A percentile compares a stretch with the other conserved stretches of the same genome.
Conservation (phyloP, 352 stramenopile species). For the Pythium rishiriense region DNA sequence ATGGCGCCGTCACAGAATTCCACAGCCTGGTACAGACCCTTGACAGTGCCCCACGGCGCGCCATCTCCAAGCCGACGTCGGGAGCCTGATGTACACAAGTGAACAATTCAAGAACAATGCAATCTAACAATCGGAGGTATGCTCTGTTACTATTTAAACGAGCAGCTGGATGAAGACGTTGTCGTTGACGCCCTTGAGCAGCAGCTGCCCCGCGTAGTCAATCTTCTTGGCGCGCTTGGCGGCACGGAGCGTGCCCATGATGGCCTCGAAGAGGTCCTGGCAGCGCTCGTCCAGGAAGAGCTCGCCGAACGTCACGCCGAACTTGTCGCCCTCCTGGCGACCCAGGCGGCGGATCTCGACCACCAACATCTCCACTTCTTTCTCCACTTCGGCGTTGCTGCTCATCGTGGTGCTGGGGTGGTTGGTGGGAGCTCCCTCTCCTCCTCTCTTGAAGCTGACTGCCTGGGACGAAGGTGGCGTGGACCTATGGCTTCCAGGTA, state of each 20-base stretch:
- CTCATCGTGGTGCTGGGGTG: not conserved
- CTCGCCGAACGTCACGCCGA: slow-evolving; percentile 72
- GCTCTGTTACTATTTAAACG: slow-evolving; percentile 24
- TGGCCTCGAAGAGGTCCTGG: slow-evolving; percentile 74
- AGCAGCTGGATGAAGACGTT: slow-evolving; percentile 76
- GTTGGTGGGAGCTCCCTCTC: not conserved
- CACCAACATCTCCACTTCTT: slow-evolving; percentile 72
- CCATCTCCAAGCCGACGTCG: not conserved
- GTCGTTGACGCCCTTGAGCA: slow-evolving; percentile 84
- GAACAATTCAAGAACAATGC: not conserved
- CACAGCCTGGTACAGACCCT: slow-evolving; percentile 42
- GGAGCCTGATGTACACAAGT: not conserved
- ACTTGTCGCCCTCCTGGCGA: slow-evolving; percentile 43
- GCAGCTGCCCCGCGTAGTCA: slow-evolving; percentile 75
- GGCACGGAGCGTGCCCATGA: slow-evolving; percentile 83
- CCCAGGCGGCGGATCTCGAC: slow-evolving; percentile 69
- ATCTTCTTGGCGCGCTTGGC: slow-evolving; percentile 79
- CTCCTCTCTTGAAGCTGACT: slow-evolving; percentile 18
- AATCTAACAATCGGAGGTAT: not conserved
- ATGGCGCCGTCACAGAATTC: slow-evolving; percentile 63
- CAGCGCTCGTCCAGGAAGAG: slow-evolving; percentile 86
- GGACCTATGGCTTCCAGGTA: not conserved
- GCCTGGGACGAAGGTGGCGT: slow-evolving; percentile 13
- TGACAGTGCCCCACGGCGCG: slow-evolving; percentile 23
- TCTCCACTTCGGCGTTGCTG: slow-evolving; percentile 55